Conservation (phyloP, 176 grass and related monocot genomes). For the Rhipidocladum racemiflorum region DNA sequence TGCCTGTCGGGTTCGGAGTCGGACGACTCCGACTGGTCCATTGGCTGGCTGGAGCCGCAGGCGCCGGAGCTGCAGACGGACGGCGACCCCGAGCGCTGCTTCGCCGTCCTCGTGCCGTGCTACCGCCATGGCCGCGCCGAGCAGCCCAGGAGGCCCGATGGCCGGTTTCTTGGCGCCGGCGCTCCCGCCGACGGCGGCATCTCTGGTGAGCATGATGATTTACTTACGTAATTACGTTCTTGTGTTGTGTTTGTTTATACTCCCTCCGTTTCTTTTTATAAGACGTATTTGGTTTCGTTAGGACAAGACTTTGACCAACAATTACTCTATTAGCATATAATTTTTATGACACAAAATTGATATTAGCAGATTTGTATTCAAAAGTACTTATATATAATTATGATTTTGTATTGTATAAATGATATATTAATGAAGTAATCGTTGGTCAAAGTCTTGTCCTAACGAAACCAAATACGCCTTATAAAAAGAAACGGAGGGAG, state of each 20-base stretch:
- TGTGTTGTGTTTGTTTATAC: not conserved
- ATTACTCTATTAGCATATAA: too few relatives aligned
- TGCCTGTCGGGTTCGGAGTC: conserved; percentile 72
- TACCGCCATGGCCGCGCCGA: conserved; percentile 49
- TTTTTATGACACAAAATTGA: too few relatives aligned
- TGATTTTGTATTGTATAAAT: too few relatives aligned
- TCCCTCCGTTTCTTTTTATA: too few relatives aligned
- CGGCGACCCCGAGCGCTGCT: conserved; percentile 51
- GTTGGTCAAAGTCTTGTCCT: too few relatives aligned
- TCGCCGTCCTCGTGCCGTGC: conserved; percentile 79
- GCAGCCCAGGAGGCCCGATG: conserved; percentile 30
- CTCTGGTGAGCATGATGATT: conserved; percentile 39
- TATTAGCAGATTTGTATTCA: too few relatives aligned
- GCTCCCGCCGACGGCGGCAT: conserved; percentile 24
- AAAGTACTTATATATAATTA: too few relatives aligned
- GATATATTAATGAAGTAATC: too few relatives aligned
- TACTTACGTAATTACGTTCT: not conserved
- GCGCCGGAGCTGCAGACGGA: conserved; percentile 56
- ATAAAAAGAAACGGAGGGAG: too few relatives aligned
- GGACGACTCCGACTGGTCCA: conserved; percentile 77
- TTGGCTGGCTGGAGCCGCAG: conserved; percentile 76
- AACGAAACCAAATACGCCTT: too few relatives aligned
- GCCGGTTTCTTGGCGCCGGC: conserved; percentile 30
- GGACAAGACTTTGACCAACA: too few relatives aligned
- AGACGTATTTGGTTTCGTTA: too few relatives aligned